Conservation (phyloP, 1,284 basidiomycete species). For the Cutaneotrichosporon spelunceum region DNA sequence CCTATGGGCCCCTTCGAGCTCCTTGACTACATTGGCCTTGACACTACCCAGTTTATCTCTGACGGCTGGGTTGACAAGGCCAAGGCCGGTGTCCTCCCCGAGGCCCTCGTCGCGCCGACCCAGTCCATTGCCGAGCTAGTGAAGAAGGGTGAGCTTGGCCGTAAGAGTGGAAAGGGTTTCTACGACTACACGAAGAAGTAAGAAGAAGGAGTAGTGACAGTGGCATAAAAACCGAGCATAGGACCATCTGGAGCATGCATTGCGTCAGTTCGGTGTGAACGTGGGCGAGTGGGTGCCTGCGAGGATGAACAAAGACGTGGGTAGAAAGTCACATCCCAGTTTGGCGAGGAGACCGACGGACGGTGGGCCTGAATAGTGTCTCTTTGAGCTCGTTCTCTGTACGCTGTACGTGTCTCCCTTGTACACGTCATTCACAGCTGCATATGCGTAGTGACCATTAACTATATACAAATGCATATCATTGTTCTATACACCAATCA, state of each 20-base stretch:
- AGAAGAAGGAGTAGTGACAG: background rate
- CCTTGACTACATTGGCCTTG: conserved; percentile 58
- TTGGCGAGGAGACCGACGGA: background rate
- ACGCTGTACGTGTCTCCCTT: background rate
- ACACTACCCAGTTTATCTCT: conserved; percentile 55
- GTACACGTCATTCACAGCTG: background rate
- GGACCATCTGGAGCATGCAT: conserved; percentile 9
- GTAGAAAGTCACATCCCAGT: background rate
- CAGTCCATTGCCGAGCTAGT: conserved; percentile 55
- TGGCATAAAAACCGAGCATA: background rate
- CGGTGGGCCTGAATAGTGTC: background rate
- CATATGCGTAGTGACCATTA: too few species aligned
- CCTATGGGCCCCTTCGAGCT: conserved; percentile 55
- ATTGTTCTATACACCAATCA: too few species aligned
- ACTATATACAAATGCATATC: too few species aligned
- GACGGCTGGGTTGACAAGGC: conserved; percentile 57
- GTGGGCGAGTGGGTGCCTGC: background rate
- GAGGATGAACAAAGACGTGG: background rate
- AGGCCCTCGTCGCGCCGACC: conserved; percentile 54
- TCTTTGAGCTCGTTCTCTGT: background rate
- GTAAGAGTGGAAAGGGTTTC: conserved; percentile 56
- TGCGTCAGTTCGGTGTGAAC: background rate
- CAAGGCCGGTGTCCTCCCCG: conserved; percentile 50
- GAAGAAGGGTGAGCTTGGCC: conserved; percentile 56
- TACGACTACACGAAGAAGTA: conserved; percentile 33